Conservation (phyloP, 2,329 filamentous ascomycete genomes). For the Colletotrichum viniferum region DNA sequence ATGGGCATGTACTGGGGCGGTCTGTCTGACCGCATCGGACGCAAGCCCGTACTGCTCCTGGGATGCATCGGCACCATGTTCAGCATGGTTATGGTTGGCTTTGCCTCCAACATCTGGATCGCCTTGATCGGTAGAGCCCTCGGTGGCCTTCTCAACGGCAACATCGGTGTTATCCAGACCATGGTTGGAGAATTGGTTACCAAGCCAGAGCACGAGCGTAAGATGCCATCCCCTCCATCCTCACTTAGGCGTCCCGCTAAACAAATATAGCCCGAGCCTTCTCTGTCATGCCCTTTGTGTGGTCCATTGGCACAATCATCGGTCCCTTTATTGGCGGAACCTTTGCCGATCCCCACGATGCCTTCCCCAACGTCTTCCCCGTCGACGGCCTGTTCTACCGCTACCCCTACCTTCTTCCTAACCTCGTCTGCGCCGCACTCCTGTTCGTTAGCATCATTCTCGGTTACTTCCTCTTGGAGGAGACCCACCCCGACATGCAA, state of each 20-base stretch:
- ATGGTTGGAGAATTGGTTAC: conserved; percentile 90
- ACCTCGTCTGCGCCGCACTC: conserved; percentile 79
- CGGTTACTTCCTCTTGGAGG: conserved; percentile 81
- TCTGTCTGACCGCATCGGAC: conserved; percentile 79
- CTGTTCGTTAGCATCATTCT: conserved; percentile 79
- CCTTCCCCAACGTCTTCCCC: conserved; percentile 75
- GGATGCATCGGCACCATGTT: conserved; percentile 84
- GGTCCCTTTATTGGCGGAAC: conserved; percentile 88
- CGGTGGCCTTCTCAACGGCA: conserved; percentile 86
- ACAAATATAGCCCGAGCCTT: conserved; percentile 73
- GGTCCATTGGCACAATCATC: conserved; percentile 88
- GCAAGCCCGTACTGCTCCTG: conserved; percentile 83
- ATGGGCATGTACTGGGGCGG: conserved; percentile 91
- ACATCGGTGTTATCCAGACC: conserved; percentile 88
- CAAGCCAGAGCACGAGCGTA: conserved; percentile 84
- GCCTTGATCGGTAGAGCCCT: conserved; percentile 77
- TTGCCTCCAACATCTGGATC: conserved; percentile 83
- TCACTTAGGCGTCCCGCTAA: conserved; percentile 18
- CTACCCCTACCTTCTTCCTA: conserved; percentile 89
- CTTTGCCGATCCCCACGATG: conserved; percentile 78
- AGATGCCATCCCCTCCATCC: conserved; percentile 33
- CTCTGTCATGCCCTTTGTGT: conserved; percentile 92
- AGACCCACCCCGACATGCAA: conserved; percentile 72
- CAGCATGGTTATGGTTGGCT: conserved; percentile 82
- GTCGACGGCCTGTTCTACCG: conserved; percentile 70